Base-by-base conservation (phyloP, 768 basidiomycete species). In the Serendipita sp. region DNA sequence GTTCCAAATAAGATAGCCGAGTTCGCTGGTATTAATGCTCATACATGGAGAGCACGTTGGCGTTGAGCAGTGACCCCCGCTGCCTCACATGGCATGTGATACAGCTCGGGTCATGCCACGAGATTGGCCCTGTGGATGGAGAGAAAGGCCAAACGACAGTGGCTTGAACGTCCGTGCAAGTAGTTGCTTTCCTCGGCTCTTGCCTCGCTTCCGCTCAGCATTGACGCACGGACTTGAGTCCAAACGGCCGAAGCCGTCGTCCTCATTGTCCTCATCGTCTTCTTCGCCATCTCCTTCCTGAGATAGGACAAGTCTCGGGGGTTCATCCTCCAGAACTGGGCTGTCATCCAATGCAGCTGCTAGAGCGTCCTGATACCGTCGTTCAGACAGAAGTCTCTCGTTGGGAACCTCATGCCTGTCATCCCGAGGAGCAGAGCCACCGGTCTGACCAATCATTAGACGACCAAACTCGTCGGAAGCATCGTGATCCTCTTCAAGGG, bases 151-250 rank as follows among this genome's bases (percentile, higher is more conserved):
- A 35, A 60, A 60, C 16, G 24, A 32, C 3, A 60, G 35, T 5
- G 56, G 56, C 56, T 60, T 60, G n/a, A 60, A 60, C 35, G 56
- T 60, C 24, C 56, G 56, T 60, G 8, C 56, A 28, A 60, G 35
- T n/a, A 60, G 35, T 35, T 60, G 56, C 8, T 35, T 24, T n/a
- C 56, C 56, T 28, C 56, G 56, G n/a, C 28, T 60, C 28, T 60
- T 60, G 8, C 34, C 24, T 24, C 56, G 56, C 56, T 60, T 60
- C 28, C 24, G 24, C 34, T 60, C 56, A n/a, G 56, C 56, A 16
- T 24, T 60, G 56, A 60, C 56, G 56, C 56, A 60, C 8, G 56
- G 56, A 35, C 56, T 60, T 3, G 56, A 60, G 28, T 60, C 56
- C 16, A 37, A 24, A 10, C 16, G 56, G 16, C 56, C 56, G 4